Base-by-base conservation (phyloP, 805 yeast species). In the Lipomyces japonicus region DNA sequence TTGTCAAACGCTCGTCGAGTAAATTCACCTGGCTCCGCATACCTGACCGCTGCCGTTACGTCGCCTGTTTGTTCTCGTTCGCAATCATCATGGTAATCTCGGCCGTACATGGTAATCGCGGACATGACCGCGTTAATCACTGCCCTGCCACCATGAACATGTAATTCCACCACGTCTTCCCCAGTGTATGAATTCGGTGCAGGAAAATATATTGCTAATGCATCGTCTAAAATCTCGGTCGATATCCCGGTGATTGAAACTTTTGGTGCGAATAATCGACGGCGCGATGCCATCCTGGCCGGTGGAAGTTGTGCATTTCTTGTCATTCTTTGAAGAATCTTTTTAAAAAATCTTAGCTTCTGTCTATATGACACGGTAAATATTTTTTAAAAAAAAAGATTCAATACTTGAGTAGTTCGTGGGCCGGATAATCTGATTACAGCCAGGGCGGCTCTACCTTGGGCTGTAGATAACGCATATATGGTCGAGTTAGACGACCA, bases 21-120 rank as follows among this genome's bases (percentile, higher is more conserved):
- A 62, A 93, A 93, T 67, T 93, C 98, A 6, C 98, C 98, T 5
- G 88, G 82, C 61, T 85, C 91, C 0, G 98, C 98, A 64, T 84
- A 81, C 46, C 97, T 65, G 12, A 91, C 50, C 12, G 42, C 37
- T n/a, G 50, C 41, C 59, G 58, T 4, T 18, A 24, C 16, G 21
- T 28, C 42, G 14, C 39, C 49, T 9, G n/a, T 25, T 25, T n/a
- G 21, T 23, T 19, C 31, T 14, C 19, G 9, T 22, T 25, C 35
- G n/a, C n/a, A n/a, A 18, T 28, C 42, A 32, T 55, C 61, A 4
- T 68, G 55, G 25, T 22, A 26, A 2, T 72, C 73, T 3, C 39
- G 7, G 50, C 51, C 55, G 37, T 31, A 46, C 14, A 39, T 45
- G 14, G 36, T 71, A 3, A 93, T 80, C 0, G 95, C 81, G 3